These are phyloP conservation scores for Hydnomerulius pinastri DNA, from an alignment of 768 basidiomycete genomes.

Conservation along the genomic window DNA sequence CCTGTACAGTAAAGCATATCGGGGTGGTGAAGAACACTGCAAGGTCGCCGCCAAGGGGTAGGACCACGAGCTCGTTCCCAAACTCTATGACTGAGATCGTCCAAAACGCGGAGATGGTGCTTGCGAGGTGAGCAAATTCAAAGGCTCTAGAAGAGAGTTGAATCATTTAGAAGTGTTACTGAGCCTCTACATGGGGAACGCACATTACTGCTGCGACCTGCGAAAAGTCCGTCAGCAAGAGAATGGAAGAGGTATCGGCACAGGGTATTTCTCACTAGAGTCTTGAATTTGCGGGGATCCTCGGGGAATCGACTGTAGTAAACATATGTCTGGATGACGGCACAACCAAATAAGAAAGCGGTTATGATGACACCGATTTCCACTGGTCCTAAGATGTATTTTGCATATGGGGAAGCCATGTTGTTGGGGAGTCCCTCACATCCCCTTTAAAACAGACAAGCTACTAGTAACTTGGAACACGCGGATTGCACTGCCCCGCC, in stretches of 20 bases:
- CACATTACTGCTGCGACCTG: conserved; percentile 1
- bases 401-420: background rate
- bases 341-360: conserved; percentile 12
- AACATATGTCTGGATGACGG: conserved; percentile 10
- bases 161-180: background rate
- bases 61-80: background rate
- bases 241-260: background rate
- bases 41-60: background rate
- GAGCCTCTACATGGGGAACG: background rate
- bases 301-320: conserved; percentile 13
- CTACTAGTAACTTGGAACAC: too few relatives aligned
- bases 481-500: too few relatives aligned
- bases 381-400: conserved; percentile 7
- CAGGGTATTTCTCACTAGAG: conserved; percentile 2
- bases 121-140: conserved; percentile 1
- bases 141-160: background rate
- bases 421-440: too few relatives aligned
- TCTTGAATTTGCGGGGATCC: conserved; percentile 5
- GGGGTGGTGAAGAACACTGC: background rate
- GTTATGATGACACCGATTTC: conserved; percentile 12
- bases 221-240: background rate
- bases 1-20: background rate
- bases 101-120: conserved; percentile 1
- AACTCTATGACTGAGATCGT: conserved; percentile 1
- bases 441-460: too few relatives aligned